Base-by-base conservation (phyloP, 306 rosid species). In the Medicago ruthenica region DNA sequence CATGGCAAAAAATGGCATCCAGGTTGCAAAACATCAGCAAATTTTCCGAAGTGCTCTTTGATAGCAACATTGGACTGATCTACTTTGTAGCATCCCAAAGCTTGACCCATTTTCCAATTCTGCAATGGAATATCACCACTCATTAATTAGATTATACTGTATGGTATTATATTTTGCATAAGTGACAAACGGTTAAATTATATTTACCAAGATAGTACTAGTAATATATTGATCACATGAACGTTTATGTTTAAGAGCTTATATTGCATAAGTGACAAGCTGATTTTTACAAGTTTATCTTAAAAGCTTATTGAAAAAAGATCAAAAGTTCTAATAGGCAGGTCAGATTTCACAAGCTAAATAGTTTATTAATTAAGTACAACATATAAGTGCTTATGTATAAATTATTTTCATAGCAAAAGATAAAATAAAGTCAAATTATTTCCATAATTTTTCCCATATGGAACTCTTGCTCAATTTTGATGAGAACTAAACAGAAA, bases 1-100 rank as follows among this genome's bases (percentile, higher is more conserved):
- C 97, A 86, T 64, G 97, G 92, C 80, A 91, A 57, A 22, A 87
- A 87, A 78, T 89, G 97, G 31, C 90, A 84, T 27, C 97, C 94
- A 24, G 94, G 97, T 55, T 87, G 80, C 31, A 91, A 85, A 61
- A 91, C 84, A 4, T 72, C 81, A 50, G 8, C 21, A 37, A 82
- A 89, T 65, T 81, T 91, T 68, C 97, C 92, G 62, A 84, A 86
- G 0, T 77, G 89, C 73, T 87, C 97, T 54, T 72, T 87, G n/a
- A 91, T 83, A 53, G 84, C 92, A 17, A 89, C 93, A 44, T 75
- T 83, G n/a, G 93, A 91, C 72, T 89, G 93, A 0, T 87, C 85
- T n/a, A 91, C 93, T 74, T 67, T 86, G 70, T 77, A 24, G 48
- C 97, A 91, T 75, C 97, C 88, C 0, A 84, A 4, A 11, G 77